These are phyloP conservation scores for Plantago coronopus DNA, from an alignment of 305 asterid species.

Conservation along the genomic window DNA sequence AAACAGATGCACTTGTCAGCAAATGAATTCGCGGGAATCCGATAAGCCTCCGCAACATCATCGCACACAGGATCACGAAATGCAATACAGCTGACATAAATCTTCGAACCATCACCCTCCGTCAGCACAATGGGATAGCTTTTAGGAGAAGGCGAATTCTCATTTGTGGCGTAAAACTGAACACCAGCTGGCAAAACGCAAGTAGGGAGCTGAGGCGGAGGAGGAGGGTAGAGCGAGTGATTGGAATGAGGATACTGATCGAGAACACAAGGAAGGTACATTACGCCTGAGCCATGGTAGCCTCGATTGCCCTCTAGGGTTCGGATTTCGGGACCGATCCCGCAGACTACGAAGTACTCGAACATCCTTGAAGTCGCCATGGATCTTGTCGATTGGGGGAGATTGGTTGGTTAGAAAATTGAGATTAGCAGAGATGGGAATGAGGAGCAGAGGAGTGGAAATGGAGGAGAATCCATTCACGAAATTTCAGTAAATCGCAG, in stretches of 20 bases:
- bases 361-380: conserved; percentile 48
- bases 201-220: conserved; percentile 94
- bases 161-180: conserved; percentile 55
- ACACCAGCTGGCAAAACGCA: conserved; percentile 96
- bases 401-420: neutral
- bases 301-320: conserved; percentile 78
- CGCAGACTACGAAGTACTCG: conserved; percentile 96
- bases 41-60: conserved; percentile 83
- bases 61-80: conserved; percentile 94
- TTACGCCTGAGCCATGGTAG: conserved; percentile 59
- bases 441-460: no score
- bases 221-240: conserved; percentile 76
- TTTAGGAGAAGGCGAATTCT: conserved; percentile 60
- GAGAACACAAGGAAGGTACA: conserved; percentile 71
- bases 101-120: conserved; percentile 97
- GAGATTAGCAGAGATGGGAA: neutral
- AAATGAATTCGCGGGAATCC: conserved; percentile 56
- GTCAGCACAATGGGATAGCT: conserved; percentile 91
- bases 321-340: conserved; percentile 89
- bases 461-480: no score
- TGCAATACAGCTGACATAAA: conserved; percentile 88
- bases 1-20: conserved; percentile 93
- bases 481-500: no score
- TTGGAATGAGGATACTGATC: conserved; percentile 84
- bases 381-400: conserved; percentile 23